Percentiles rank a stretch among this genome's conserved stretches.
Conservation (phyloP, 2,329 filamentous ascomycete genomes). For the Nemania abortiva region DNA sequence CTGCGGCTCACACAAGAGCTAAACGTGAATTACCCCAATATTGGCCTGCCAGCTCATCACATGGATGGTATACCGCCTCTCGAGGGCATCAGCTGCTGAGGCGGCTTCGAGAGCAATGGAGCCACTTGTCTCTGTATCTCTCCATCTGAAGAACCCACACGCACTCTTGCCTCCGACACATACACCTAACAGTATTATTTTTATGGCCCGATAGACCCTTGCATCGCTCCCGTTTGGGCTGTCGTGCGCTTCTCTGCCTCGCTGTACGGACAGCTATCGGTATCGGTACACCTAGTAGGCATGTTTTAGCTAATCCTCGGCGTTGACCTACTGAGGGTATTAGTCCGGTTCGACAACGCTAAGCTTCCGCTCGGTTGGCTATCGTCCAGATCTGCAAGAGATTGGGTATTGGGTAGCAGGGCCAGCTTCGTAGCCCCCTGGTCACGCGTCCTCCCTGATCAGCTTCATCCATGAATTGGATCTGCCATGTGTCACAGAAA, state of each 20-base stretch:
- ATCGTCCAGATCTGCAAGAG: slow-evolving; percentile 19
- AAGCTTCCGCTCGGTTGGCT: slow-evolving; percentile 32
- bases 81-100: slow-evolving; percentile 19
- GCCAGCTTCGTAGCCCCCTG: slow-evolving; percentile 11
- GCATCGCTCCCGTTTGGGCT: not conserved
- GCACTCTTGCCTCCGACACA: slow-evolving; percentile 7
- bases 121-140: slow-evolving; percentile 38
- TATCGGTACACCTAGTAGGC: not conserved
- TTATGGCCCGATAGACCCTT: not conserved
- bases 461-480: slow-evolving; percentile 22
- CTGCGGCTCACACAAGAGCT: slow-evolving; percentile 20
- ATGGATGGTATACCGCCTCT: slow-evolving; percentile 28
- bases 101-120: slow-evolving; percentile 34
- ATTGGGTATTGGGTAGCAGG: slow-evolving; percentile 15
- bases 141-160: slow-evolving; percentile 23
- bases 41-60: slow-evolving; percentile 38
- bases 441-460: slow-evolving; percentile 13
- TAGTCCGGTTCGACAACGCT: slow-evolving; percentile 25
- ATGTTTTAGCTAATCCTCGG: slow-evolving; percentile 17
- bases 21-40: slow-evolving; percentile 32
- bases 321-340: slow-evolving; percentile 27
- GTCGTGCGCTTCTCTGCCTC: not conserved
- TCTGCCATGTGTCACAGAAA: slow-evolving; percentile 16
- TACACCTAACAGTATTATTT: slow-evolving; percentile 1
- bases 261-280: slow-evolving; percentile 11